Percentiles rank a stretch among this genome's conserved stretches.
phyloP scores from a whole-genome alignment of 257 asterid genomes.

The Solanum bulbocastanum region DNA sequence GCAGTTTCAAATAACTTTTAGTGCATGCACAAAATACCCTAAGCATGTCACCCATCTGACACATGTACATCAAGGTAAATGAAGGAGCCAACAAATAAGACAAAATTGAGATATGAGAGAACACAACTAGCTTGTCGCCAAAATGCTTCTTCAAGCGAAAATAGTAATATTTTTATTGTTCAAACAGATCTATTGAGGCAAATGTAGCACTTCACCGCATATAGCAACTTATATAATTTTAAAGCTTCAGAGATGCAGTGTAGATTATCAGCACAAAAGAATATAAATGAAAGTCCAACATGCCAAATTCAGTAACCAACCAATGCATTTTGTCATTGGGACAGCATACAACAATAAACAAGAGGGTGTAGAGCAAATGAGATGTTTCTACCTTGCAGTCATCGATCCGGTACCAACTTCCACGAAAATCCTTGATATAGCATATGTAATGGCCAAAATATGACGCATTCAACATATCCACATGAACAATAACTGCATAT shows the following conservation, averaged over 20 bases:
- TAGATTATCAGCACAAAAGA: not conserved
- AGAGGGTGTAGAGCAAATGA: not conserved
- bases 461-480: conserved; percentile 98
- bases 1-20: not conserved
- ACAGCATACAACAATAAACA: not conserved
- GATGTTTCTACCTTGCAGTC: conserved; percentile 66
- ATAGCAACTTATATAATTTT: not conserved
- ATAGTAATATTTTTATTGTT: not conserved
- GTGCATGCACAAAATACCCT: not conserved
- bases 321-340: not conserved
- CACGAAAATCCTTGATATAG: conserved; percentile 70
- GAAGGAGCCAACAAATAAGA: not conserved
- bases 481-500: conserved; percentile 92
- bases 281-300: not conserved
- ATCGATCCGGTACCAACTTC: conserved; percentile 85
- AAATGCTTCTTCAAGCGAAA: not conserved
- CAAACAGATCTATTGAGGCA: not conserved
- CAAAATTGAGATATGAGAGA: not conserved
- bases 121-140: not conserved
- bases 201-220: not conserved
- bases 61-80: not conserved
- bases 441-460: conserved; percentile 96
- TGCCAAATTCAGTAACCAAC: not conserved
- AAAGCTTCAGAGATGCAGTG: not conserved
- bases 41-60: not conserved